Evolutionary conservation across 2,329 filamentous ascomycete genomes (phyloP), one percentile per base, ranked within the genome.

Genomic region (Colletotrichum sp.): DNA sequence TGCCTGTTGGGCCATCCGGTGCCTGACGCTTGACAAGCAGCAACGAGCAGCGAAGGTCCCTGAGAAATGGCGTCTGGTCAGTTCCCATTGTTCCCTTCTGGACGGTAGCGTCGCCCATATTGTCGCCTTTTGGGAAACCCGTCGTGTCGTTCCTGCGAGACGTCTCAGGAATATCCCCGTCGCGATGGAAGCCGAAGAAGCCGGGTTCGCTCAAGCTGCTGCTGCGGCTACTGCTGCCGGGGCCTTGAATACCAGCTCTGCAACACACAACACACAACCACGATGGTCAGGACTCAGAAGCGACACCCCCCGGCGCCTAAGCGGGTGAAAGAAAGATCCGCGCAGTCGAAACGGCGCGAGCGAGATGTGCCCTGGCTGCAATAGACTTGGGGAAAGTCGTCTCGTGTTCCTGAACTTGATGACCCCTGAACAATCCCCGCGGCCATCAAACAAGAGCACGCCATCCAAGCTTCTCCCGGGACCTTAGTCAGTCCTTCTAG

Each of bases 401-500:
- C 65, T 72, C 71, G 71, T 21, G 64, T 49, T 69, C 26, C 52
- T 69, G n/a, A n/a, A 18, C 63, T 52, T 44, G 52, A 6, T 34
- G 16, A 55, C 21, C 39, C 66, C 39, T 72, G 60, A 39, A 36
- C 60, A 36, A 39, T 21, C 66, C 66, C 49, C 34, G 68, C 52
- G 62, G 21, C 55, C 63, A 72, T 75, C 63, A 72, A 75, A 68
- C 36, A 44, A 18, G 28, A 55, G 68, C 68, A 72, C 62, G 60
- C 62, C 62, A 72, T 39, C 73, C 18, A 72, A 34, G 39, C 34
- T 62, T 28, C 28, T 34, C 60, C 57, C 24, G 30, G 8, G n/a
- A 49, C 55, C 24, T 49, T 34, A 30, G 57, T 34, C 60, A 68
- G 30, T 65, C 36, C 65, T 76, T 76, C 74, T 75, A 75, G 74